Percentiles rank a stretch among this genome's conserved stretches.
Conservation (phyloP, 495 filamentous ascomycete species). For the Alectoria sarmentosa region DNA sequence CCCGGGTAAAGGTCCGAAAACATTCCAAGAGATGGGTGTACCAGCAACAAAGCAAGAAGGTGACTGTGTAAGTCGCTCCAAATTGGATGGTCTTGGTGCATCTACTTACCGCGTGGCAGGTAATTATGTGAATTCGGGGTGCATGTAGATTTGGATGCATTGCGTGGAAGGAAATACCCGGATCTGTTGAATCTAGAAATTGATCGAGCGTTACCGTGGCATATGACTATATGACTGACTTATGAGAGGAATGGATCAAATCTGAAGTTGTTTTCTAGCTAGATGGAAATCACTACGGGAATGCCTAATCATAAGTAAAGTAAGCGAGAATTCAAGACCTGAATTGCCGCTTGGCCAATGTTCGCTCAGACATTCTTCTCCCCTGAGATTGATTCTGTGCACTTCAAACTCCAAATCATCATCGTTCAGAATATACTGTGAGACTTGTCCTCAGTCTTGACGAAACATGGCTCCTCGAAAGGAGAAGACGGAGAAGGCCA, state of each 20-base stretch:
- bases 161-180: conserved; percentile 14
- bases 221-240: too few species aligned
- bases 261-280: conserved; percentile 6
- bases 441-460: neutral
- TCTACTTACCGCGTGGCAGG: conserved; percentile 37
- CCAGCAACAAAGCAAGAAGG: conserved; percentile 67
- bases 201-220: conserved; percentile 2
- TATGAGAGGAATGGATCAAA: neutral
- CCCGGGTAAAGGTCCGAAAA: conserved; percentile 80
- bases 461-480: conserved; percentile 47
- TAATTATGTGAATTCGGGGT: conserved; percentile 50
- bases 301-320: conserved; percentile 3
- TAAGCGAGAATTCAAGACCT: conserved; percentile 5
- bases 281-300: conserved; percentile 3
- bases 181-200: neutral
- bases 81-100: neutral
- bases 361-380: neutral
- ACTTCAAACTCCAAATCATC: neutral
- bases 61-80: conserved; percentile 75
- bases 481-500: conserved; percentile 40
- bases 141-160: conserved; percentile 7
- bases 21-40: conserved; percentile 98
- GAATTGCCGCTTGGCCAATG: neutral
- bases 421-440: neutral
- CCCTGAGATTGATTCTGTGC: neutral